phyloP scores from a whole-genome alignment of 192 early-diverging fungal genomes.

The Rhizoclosmatium globosum region DNA sequence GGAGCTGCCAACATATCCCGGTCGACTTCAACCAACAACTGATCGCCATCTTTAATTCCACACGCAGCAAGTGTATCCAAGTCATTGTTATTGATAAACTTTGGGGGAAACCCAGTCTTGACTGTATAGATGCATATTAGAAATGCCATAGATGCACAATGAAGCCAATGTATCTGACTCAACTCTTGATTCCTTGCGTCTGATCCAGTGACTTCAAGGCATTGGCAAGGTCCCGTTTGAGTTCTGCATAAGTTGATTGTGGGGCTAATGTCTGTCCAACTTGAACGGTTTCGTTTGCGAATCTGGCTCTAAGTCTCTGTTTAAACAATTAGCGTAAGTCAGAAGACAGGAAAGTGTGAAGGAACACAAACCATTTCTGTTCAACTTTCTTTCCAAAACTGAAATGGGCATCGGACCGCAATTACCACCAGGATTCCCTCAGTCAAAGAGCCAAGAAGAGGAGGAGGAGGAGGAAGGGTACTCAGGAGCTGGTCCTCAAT shows the following conservation, averaged over 20 bases:
- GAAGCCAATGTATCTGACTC: not conserved
- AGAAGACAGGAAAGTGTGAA: not conserved
- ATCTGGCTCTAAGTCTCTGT: slow-evolving; percentile 26
- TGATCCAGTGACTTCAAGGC: not conserved
- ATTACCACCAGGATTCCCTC: slow-evolving; percentile 19
- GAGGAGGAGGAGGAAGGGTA: not conserved
- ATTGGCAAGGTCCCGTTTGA: not conserved
- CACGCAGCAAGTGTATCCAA: slow-evolving; percentile 11
- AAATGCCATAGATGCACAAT: not conserved
- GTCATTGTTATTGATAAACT: slow-evolving; percentile 3
- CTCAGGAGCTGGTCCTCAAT: not conserved
- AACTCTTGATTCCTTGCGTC: not conserved
- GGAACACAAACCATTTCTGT: slow-evolving; percentile 6
- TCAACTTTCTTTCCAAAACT: not conserved
- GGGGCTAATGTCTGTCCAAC: slow-evolving; percentile 15
- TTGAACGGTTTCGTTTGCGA: slow-evolving; percentile 2
- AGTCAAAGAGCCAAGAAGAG: not conserved
- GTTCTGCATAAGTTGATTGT: slow-evolving; percentile 14
- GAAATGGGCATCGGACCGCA: slow-evolving; percentile 15
- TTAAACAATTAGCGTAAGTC: not conserved
- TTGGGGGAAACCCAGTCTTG: slow-evolving; percentile 38
- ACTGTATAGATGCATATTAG: slow-evolving; percentile 9
- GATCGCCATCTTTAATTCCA: slow-evolving; percentile 38
- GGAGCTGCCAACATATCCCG: too few species aligned
- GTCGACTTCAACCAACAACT: slow-evolving; percentile 16